Conservation (phyloP, 2,329 filamentous ascomycete species). For the Epichloe hybrida region DNA sequence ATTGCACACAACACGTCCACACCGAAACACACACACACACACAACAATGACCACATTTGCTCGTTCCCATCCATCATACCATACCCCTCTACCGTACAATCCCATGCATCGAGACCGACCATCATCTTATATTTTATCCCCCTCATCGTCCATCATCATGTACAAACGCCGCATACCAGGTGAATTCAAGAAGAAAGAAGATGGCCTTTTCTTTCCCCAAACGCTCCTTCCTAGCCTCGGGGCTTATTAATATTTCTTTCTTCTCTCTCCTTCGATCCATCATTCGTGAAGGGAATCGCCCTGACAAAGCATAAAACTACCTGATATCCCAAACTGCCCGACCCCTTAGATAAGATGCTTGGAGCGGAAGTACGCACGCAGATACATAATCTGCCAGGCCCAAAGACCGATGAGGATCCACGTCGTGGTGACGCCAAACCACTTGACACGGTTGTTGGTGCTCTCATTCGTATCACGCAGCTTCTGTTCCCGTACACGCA, state of each 20-base stretch:
- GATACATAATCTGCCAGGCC: slow-evolving; percentile 94
- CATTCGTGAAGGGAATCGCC: too few species aligned
- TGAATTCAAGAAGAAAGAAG: too few species aligned
- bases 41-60: too few species aligned
- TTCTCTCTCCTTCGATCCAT: too few species aligned
- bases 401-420: slow-evolving; percentile 79
- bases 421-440: slow-evolving; percentile 92
- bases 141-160: neutral
- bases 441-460: slow-evolving; percentile 97
- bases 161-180: neutral
- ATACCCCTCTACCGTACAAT: neutral
- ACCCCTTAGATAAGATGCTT: slow-evolving; percentile 25
- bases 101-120: neutral
- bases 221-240: too few species aligned
- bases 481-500: slow-evolving; percentile 81
- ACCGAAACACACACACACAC: too few species aligned
- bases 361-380: slow-evolving; percentile 86
- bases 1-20: too few species aligned
- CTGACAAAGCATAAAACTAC: neutral
- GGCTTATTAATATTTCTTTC: too few species aligned
- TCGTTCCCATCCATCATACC: neutral
- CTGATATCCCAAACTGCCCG: slow-evolving; percentile 6
- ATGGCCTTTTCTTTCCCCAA: too few species aligned
- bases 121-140: neutral
- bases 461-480: slow-evolving; percentile 98